Conservation (phyloP, 345 rosid genomes). For the Sapria himalayana region DNA sequence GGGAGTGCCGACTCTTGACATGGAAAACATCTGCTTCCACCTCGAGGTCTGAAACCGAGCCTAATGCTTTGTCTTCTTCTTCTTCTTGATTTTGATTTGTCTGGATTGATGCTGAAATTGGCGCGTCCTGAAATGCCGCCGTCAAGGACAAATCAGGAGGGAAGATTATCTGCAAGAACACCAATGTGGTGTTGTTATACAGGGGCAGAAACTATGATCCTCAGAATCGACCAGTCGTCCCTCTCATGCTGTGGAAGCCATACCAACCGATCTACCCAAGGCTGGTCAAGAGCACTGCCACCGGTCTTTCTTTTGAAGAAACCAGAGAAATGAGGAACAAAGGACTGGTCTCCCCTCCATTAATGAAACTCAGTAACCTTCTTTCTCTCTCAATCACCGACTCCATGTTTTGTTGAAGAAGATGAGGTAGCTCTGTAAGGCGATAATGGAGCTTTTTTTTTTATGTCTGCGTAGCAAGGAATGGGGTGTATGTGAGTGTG, state of each 20-base stretch:
- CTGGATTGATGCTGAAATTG: no score
- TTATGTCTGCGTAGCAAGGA: slow-evolving; percentile 53
- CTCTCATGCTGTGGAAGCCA: slow-evolving; percentile 89
- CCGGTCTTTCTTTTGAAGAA: slow-evolving; percentile 69
- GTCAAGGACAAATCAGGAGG: slow-evolving; percentile 83
- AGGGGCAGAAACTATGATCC: slow-evolving; percentile 67
- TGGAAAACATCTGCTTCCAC: slow-evolving; percentile 74
- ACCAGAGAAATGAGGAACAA: slow-evolving; percentile 62
- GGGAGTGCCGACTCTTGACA: slow-evolving; percentile 83
- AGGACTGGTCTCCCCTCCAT: slow-evolving; percentile 34
- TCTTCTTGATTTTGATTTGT: no score
- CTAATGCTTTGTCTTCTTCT: not conserved
- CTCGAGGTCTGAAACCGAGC: slow-evolving; percentile 36
- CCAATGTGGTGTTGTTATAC: slow-evolving; percentile 49
- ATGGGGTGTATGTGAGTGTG: slow-evolving; percentile 73
- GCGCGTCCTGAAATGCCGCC: no score
- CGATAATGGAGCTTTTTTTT: no score
- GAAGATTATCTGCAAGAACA: slow-evolving; percentile 34
- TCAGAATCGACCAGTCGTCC: slow-evolving; percentile 38
- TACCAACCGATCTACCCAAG: slow-evolving; percentile 64
- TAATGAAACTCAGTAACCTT: slow-evolving; percentile 69
- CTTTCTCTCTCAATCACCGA: no score
- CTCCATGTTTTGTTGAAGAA: no score
- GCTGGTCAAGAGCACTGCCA: slow-evolving; percentile 53
- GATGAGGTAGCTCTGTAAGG: no score